These are phyloP conservation scores for Candida boleticola DNA, from an alignment of 805 yeast species.

Conservation along the genomic window DNA sequence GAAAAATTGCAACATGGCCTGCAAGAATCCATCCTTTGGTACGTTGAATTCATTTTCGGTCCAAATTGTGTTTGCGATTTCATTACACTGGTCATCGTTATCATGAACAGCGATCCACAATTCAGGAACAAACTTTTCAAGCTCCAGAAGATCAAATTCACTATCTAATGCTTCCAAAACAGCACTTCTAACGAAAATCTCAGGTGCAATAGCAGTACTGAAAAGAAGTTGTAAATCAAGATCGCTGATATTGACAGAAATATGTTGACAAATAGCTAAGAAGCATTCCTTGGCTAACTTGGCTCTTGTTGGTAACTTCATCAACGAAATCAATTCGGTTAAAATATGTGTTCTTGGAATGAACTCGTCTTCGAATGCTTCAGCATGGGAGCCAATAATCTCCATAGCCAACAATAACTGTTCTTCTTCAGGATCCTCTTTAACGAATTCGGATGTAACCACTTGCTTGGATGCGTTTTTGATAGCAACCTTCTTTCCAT, in stretches of 20 bases:
- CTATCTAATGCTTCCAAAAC: constrained; percentile 82
- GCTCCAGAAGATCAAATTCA: constrained; percentile 62
- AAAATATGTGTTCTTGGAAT: constrained; percentile 72
- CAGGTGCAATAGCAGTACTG: constrained; percentile 55
- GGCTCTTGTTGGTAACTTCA: constrained; percentile 74
- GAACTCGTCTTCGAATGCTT: constrained; percentile 59
- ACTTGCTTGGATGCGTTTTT: constrained; percentile 50
- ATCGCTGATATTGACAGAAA: constrained; percentile 57
- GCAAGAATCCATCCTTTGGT: constrained; percentile 39
- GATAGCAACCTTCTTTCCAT: constrained; percentile 57
- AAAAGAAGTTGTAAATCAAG: constrained; percentile 61
- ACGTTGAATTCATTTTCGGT: constrained; percentile 64
- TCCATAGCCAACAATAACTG: constrained; percentile 75
- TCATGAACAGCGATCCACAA: constrained; percentile 79
- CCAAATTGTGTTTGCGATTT: constrained; percentile 82
- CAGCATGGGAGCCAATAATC: constrained; percentile 67
- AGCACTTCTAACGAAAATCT: constrained; percentile 70
- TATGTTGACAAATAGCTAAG: constrained; percentile 70
- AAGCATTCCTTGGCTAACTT: constrained; percentile 83
- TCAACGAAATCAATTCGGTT: constrained; percentile 57
- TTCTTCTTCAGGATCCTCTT: constrained; percentile 88
- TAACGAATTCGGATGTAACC: constrained; percentile 65
- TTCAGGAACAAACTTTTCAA: constrained; percentile 52
- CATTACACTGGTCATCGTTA: constrained; percentile 58
- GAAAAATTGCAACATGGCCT: constrained; percentile 47